phyloP scores from a whole-genome alignment of 164 flowering plant genomes.

The Magnolia sinica region DNA sequence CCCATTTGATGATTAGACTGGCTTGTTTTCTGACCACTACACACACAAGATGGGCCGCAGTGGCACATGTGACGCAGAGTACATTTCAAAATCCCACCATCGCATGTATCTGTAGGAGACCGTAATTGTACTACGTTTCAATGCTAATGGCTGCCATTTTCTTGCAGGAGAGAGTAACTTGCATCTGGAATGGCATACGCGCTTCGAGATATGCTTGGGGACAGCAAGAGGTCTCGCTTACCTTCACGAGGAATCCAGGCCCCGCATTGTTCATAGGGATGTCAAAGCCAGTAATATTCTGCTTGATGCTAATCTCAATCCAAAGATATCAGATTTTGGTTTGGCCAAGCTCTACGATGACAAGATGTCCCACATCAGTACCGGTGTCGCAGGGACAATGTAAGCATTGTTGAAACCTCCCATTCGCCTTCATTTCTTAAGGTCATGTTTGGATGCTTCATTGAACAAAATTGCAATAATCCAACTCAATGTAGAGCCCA shows the following conservation, averaged over 20 bases:
- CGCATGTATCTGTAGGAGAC: too few species aligned
- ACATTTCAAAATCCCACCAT: too few species aligned
- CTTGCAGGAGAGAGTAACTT: slow-evolving; percentile 38
- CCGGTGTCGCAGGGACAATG: slow-evolving; percentile 24
- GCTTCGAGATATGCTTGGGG: slow-evolving; percentile 65
- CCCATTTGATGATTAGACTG: too few species aligned
- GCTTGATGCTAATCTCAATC: slow-evolving; percentile 35
- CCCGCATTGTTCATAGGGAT: slow-evolving; percentile 69
- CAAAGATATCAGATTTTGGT: slow-evolving; percentile 25
- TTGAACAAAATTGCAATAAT: too few species aligned
- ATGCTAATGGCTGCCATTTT: neutral
- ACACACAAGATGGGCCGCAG: too few species aligned
- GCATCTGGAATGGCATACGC: slow-evolving; percentile 53
- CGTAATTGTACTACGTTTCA: too few species aligned
- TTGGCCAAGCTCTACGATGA: slow-evolving; percentile 24
- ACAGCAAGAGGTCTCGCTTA: slow-evolving; percentile 71
- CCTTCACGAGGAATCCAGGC: slow-evolving; percentile 74
- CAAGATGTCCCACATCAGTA: slow-evolving; percentile 19
- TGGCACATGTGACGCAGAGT: too few species aligned
- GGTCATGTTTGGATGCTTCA: neutral
- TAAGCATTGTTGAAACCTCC: neutral
- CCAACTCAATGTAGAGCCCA: too few species aligned
- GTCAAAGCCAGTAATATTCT: slow-evolving; percentile 83
- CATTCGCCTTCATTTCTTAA: neutral
- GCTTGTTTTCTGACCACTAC: too few species aligned